Conservation (phyloP, 2,329 filamentous ascomycete species). For the Colletotrichum navitas region DNA sequence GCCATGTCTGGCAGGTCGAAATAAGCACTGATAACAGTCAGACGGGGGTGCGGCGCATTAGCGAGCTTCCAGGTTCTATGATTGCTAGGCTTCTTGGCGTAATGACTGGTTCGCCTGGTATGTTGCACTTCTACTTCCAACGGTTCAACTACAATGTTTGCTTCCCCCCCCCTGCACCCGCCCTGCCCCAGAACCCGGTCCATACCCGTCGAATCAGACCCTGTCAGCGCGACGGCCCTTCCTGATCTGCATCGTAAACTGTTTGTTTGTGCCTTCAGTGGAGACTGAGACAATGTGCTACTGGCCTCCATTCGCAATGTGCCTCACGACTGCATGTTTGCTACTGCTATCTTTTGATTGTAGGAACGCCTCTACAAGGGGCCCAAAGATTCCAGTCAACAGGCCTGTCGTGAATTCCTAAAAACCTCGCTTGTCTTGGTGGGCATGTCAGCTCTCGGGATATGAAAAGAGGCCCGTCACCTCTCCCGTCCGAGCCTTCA, state of each 20-base stretch:
- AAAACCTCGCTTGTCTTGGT: not conserved
- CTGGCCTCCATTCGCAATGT: not conserved
- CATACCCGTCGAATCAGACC: conserved; percentile 14
- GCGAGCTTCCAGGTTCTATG: not conserved
- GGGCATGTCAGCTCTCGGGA: not conserved
- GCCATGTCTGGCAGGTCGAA: conserved; percentile 15
- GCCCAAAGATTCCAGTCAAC: not conserved
- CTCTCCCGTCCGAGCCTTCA: not conserved
- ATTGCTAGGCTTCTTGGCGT: not conserved
- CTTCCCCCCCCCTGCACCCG: not conserved
- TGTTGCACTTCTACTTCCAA: not conserved
- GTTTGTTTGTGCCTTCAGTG: not conserved
- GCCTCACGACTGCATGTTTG: conserved; percentile 6
- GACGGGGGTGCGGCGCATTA: not conserved
- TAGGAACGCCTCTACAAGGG: not conserved
- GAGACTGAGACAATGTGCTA: not conserved
- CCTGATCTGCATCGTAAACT: not conserved
- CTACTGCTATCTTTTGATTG: not conserved
- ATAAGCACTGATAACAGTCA: not conserved
- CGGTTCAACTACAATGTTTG: not conserved
- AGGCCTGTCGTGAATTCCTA: not conserved
- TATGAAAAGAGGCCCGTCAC: not conserved
- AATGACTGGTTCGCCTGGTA: not conserved
- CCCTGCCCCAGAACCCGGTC: conserved; percentile 3
- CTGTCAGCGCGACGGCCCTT: not conserved